These are phyloP conservation scores for Senna siamea DNA, from an alignment of 306 rosid species.

Conservation along the genomic window DNA sequence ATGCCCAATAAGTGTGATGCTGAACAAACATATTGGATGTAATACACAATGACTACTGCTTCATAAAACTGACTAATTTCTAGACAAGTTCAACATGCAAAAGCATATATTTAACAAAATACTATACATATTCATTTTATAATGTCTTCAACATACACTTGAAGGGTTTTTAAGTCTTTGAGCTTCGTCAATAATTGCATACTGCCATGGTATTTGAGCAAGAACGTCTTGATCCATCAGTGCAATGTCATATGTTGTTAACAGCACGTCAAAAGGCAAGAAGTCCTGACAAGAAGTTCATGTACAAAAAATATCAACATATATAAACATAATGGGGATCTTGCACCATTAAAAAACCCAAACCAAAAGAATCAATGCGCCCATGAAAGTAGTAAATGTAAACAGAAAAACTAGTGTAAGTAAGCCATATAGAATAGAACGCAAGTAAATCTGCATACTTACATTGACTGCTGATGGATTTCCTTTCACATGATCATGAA, in stretches of 20 bases:
- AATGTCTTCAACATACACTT: conserved; percentile 67
- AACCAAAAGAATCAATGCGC: conserved; percentile 9
- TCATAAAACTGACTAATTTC: conserved; percentile 23
- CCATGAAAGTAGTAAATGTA: conserved; percentile 3
- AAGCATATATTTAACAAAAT: conserved; percentile 26
- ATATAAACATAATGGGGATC: conserved; percentile 9
- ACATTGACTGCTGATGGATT: conserved; percentile 55
- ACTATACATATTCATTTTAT: conserved; percentile 14
- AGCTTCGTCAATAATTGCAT: conserved; percentile 92
- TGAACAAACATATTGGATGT: conserved; percentile 7
- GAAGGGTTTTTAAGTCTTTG: conserved; percentile 93
- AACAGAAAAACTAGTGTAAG: background rate
- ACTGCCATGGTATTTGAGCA: conserved; percentile 94
- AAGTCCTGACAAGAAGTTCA: conserved; percentile 56
- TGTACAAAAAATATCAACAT: conserved; percentile 32
- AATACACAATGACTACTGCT: conserved; percentile 12
- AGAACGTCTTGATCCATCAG: conserved; percentile 92
- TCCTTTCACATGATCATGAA: conserved; percentile 55
- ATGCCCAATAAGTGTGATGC: conserved; percentile 3
- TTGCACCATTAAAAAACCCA: conserved; percentile 20
- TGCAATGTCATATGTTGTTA: conserved; percentile 88
- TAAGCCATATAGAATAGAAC: background rate
- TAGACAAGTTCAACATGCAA: conserved; percentile 10
- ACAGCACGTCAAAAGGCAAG: conserved; percentile 82
- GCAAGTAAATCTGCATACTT: conserved; percentile 32